Conservation (phyloP, 176 grass and related monocot species). For the Cymbopogon citratus region DNA sequence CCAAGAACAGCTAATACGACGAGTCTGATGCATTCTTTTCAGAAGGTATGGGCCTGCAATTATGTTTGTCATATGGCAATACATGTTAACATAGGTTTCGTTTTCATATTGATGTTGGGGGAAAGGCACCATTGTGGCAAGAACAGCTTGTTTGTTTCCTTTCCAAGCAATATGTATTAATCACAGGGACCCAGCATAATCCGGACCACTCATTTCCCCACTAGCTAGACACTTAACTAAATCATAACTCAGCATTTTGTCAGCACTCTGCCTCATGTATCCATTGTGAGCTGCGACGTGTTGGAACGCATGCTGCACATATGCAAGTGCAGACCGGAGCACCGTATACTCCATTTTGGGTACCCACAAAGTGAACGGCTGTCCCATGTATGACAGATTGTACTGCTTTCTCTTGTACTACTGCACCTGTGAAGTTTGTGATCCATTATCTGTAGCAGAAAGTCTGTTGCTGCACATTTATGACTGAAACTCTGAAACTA, state of each 20-base stretch:
- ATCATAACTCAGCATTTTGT: not conserved
- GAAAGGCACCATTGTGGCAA: not conserved
- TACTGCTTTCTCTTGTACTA: no score
- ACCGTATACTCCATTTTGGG: no score
- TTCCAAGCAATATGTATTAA: not conserved
- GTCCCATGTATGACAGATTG: no score
- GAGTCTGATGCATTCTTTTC: not conserved
- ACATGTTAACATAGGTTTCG: not conserved
- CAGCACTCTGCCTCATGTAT: not conserved
- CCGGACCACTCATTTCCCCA: not conserved
- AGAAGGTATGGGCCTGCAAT: not conserved
- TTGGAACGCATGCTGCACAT: no score
- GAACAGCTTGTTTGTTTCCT: not conserved
- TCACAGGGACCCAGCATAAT: not conserved
- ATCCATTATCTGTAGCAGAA: no score
- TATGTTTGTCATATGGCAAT: not conserved
- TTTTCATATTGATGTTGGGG: not conserved
- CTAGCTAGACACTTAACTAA: not conserved
- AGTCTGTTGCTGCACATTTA: no score
- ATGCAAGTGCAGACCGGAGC: no score
- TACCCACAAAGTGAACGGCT: no score
- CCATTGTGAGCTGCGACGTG: no score
- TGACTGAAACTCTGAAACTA: no score
- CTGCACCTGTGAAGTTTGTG: no score
- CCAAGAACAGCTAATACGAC: conserved; percentile 4